Evolutionary conservation across 768 basidiomycete genomes (phyloP).

Genomic region (Boletus rex-veris): DNA sequence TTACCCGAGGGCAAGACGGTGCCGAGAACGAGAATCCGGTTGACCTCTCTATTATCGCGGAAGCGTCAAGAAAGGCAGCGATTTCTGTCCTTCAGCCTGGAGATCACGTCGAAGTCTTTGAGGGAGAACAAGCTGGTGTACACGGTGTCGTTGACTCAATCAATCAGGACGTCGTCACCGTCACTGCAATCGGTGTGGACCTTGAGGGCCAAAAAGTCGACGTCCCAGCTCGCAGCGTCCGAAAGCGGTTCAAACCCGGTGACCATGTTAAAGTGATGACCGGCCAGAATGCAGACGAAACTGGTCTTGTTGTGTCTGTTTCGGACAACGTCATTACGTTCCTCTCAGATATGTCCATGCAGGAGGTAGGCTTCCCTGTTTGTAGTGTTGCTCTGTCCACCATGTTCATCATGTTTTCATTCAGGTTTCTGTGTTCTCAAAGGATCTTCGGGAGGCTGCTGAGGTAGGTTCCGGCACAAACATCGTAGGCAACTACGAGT

Average conservation of each 20-base stretch:
- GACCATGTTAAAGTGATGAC: conserved; percentile 99
- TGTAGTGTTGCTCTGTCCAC: too few species aligned
- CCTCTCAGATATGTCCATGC: conserved; percentile 95
- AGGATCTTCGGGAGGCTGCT: conserved; percentile 95
- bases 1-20: conserved; percentile 73
- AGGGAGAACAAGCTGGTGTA: conserved; percentile 93
- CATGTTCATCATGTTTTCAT: conserved; percentile 4
- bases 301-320: conserved; percentile 91
- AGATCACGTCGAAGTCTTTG: conserved; percentile 95
- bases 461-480: conserved; percentile 94
- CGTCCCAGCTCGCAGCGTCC: conserved; percentile 80
- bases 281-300: conserved; percentile 92
- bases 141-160: conserved; percentile 92
- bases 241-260: conserved; percentile 94
- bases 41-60: conserved; percentile 88
- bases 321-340: conserved; percentile 91
- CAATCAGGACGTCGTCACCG: conserved; percentile 78
- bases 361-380: conserved; percentile 60
- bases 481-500: conserved; percentile 87
- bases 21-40: conserved; percentile 65
- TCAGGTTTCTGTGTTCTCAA: conserved; percentile 94
- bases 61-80: conserved; percentile 88
- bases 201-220: conserved; percentile 86
- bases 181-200: conserved; percentile 77
- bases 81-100: conserved; percentile 94